Base-by-base conservation (phyloP, 495 filamentous ascomycete species). In the Neurospora sp. region DNA sequence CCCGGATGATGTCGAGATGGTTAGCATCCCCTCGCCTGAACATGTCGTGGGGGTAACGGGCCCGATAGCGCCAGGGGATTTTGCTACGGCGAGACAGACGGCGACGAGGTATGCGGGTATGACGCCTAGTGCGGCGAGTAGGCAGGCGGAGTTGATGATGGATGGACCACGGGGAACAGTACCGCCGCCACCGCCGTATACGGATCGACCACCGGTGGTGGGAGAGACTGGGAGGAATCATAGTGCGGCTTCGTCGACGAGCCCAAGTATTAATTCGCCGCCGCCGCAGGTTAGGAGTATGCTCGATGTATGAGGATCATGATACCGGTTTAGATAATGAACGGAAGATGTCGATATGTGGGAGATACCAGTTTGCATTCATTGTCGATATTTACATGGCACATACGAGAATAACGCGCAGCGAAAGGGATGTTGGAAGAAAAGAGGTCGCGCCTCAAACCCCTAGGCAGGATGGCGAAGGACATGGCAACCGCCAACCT, bases 211-310 rank as follows among this genome's bases (percentile, higher is more conserved):
- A 21, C 70, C 75, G 1, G 73, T 70, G 4, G 73, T 40, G 7
- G 73, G 72, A 7, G 74, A 70, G 15, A 76, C 73, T 19, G 79
- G 77, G 34, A 80, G 83, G 37, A 85, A 81, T 24, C 62, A 75
- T 0, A 84, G 82, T 42, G 78, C 77, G 1, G 74, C 42, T 31
- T 82, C 1, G 1, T 62, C 84, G 31, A 72, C 73, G 10, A 39
- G 76, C 1, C 54, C 28, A 3, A 84, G 82, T 39, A 82, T 80
- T 7, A 79, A 72, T 15, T 79, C 73, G 31, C 80, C 82, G 70
- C 86, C 85, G 36, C 84, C 86, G 77, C 81, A 84, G 75, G 81
- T 89, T 17, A 83, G 81, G 78, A 89, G 87, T 74, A 90, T 90
- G 88, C 76, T 90, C 75, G 88, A 90, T 82, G 76, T 90, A 8